These are phyloP conservation scores for Suhomyces wounanorum DNA, from an alignment of 1,139 yeast species.

Conservation along the genomic window DNA sequence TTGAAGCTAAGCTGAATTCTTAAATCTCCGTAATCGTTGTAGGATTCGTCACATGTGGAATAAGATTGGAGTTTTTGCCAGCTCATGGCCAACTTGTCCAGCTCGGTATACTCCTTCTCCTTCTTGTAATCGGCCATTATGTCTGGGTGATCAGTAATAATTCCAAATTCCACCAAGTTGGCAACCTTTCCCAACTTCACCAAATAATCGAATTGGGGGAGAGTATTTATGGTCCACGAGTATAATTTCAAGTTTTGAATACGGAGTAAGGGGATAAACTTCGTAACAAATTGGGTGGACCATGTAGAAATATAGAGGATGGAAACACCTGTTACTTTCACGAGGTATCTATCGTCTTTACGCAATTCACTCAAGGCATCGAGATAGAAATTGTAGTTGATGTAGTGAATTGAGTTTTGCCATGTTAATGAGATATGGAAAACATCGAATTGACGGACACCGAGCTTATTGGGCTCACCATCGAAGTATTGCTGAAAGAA, in stretches of 20 bases:
- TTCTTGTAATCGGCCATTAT: slow-evolving; percentile 28
- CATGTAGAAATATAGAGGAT: slow-evolving; percentile 43
- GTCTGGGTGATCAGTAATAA: slow-evolving; percentile 64
- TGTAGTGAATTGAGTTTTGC: slow-evolving; percentile 36
- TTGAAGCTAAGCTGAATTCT: slow-evolving; percentile 22
- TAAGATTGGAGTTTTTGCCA: slow-evolving; percentile 9
- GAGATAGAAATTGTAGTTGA: slow-evolving; percentile 41
- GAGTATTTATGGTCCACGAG: slow-evolving; percentile 80
- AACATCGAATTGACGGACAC: slow-evolving; percentile 35
- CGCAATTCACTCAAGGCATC: slow-evolving; percentile 23
- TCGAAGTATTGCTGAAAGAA: slow-evolving; percentile 31
- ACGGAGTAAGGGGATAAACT: slow-evolving; percentile 40
- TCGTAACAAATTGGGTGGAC: slow-evolving; percentile 37
- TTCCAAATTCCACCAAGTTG: slow-evolving; percentile 45
- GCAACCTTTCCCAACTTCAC: slow-evolving; percentile 29
- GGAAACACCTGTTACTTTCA: slow-evolving; percentile 42
- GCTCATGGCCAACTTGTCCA: slow-evolving; percentile 12
- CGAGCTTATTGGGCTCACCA: slow-evolving; percentile 17
- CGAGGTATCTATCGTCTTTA: slow-evolving; percentile 23
- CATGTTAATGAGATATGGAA: slow-evolving; percentile 41
- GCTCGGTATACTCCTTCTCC: slow-evolving; percentile 7
- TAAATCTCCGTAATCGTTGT: slow-evolving; percentile 19
- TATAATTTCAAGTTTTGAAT: slow-evolving; percentile 55
- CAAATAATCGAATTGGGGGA: slow-evolving; percentile 49
- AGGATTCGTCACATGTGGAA: slow-evolving; percentile 11